Evolutionary conservation across 176 grass and related monocot species (phyloP).

Genomic region (Triticum timopheevii): DNA sequence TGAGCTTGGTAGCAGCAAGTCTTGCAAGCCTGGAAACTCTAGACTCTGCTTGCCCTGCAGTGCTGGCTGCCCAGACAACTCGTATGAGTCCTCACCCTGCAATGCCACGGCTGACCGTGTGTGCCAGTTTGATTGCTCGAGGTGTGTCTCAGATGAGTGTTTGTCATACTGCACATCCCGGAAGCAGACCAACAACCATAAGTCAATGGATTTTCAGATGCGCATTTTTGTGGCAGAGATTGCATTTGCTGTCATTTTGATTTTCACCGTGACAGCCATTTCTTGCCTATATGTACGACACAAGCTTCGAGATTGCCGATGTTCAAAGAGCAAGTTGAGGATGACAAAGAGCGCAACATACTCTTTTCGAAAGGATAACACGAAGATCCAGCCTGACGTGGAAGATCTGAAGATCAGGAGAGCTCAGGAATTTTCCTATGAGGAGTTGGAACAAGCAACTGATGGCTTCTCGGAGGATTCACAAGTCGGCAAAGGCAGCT

Average conservation of each 20-base stretch:
- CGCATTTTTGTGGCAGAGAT: constrained; percentile 88
- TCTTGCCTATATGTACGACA: constrained; percentile 72
- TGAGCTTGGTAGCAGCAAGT: constrained; percentile 45
- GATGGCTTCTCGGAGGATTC: constrained; percentile 77
- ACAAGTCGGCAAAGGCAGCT: constrained; percentile 88
- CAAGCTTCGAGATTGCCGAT: constrained; percentile 64
- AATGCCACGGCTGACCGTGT: constrained; percentile 64
- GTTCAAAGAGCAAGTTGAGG: constrained; percentile 58
- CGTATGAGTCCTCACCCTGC: constrained; percentile 59
- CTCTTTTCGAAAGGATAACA: constrained; percentile 81
- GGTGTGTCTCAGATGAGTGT: constrained; percentile 65
- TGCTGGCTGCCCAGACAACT: constrained; percentile 52
- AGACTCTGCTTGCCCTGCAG: constrained; percentile 95
- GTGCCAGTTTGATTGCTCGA: constrained; percentile 76
- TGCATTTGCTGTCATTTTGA: constrained; percentile 66
- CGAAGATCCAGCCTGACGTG: constrained; percentile 75
- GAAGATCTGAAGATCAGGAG: constrained; percentile 89
- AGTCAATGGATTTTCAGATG: constrained; percentile 72
- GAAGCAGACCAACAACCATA: constrained; percentile 46
- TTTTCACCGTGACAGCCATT: constrained; percentile 55
- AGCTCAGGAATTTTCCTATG: constrained; percentile 78
- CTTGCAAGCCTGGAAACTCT: constrained; percentile 74
- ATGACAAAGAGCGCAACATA: constrained; percentile 54
- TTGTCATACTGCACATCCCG: constrained; percentile 49
- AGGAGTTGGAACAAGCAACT: constrained; percentile 86